Base-by-base conservation (phyloP, 495 filamentous ascomycete genomes). In the Penicillium ucsense region DNA sequence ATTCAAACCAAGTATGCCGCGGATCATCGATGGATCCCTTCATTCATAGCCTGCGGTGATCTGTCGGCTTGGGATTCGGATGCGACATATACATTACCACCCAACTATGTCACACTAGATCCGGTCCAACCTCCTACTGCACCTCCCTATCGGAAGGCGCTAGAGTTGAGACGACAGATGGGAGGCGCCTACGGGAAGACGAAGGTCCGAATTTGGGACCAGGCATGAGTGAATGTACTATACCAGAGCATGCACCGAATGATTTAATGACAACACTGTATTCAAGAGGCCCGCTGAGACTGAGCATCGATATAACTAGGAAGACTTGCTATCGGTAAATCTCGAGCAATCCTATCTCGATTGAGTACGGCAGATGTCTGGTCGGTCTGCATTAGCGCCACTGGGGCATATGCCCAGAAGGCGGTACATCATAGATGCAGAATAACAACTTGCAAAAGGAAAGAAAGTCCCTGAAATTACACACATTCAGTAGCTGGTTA, bases 91-190 rank as follows among this genome's bases (percentile, higher is more conserved):
- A 76, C 83, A 50, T 72, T 98, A 7, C 89, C 92, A 2, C 76
- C 80, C 38, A 78, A 80, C 44, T 77, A 89, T 55, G 77, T 86
- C 36, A 88, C 81, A 45, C 78, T 96, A 32, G 90, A 95, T 61
- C 92, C 92, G 0, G 78, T 98, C n/a, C 92, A 96, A 52, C 91
- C 90, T 5, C 92, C 92, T 5, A 97, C 89, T 7, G 94, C 94
- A 6, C 92, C 92, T 2, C 94, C 92, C 0, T 98, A 98, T 51
- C 89, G 89, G 62, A 77, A 80, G 10, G 92, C 94, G 3, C 70
- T 98, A 48, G 92, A 98, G 62, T 66, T 94, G 68, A 77, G 88
- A 55, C 82, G 83, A 63, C 73, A 79, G 46, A 74, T 78, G 43
- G 87, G 88, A 9, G 88, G 88, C 11, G 82, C 84, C 2, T 89